Conservation (phyloP, 352 stramenopile genomes). For the Pythium grandisporangium region DNA sequence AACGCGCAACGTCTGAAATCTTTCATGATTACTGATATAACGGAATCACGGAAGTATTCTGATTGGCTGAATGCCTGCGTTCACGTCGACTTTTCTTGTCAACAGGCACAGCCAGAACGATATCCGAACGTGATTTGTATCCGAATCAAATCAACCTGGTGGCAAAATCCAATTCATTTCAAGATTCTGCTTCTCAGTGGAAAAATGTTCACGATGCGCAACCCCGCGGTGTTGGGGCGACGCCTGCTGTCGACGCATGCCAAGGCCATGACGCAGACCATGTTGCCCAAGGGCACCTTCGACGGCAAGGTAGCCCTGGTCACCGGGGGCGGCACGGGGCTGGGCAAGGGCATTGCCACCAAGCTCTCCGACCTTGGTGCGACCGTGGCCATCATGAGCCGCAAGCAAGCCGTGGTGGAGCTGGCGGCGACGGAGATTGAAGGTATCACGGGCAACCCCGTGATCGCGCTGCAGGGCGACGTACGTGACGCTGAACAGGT, state of each 20-base stretch:
- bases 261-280: conserved; percentile 37
- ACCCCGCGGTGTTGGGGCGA: neutral
- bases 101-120: neutral
- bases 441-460: conserved; percentile 39
- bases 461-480: conserved; percentile 73
- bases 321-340: conserved; percentile 92
- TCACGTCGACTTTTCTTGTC: conserved; percentile 6
- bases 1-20: neutral
- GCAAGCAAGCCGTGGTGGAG: conserved; percentile 88
- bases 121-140: too few species aligned
- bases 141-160: too few species aligned
- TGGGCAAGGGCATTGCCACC: conserved; percentile 92
- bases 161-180: too few species aligned
- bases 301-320: conserved; percentile 86
- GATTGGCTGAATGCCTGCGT: conserved; percentile 12
- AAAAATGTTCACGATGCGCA: too few species aligned
- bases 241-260: neutral
- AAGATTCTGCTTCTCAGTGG: too few species aligned
- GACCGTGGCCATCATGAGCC: conserved; percentile 92
- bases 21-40: too few species aligned
- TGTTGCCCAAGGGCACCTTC: conserved; percentile 62
- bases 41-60: conserved; percentile 5
- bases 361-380: conserved; percentile 90
- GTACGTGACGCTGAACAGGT: conserved; percentile 87
- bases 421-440: conserved; percentile 74